Base-by-base conservation (phyloP, 2,329 filamentous ascomycete species). In the Davidsoniella eucalypti region DNA sequence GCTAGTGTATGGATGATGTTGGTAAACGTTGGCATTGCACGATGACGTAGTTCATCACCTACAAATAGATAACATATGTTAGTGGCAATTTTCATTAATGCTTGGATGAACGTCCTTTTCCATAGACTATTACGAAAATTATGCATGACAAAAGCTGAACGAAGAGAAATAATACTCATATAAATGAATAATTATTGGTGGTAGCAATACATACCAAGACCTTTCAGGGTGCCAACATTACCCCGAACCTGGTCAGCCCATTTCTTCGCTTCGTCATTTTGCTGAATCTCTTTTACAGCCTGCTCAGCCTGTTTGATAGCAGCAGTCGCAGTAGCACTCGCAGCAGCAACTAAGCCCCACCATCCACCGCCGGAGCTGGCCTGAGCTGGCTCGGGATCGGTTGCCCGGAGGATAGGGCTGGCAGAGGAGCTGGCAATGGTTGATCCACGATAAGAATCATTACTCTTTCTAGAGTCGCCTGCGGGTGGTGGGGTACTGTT, bases 221-320 rank as follows among this genome's bases (percentile, higher is more conserved):
- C 83, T 57, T 76, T 77, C 40, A 96, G 69, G 29, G 79, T 80
- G 42, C 82, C 84, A 45, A 93, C 84, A 61, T 94, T 94, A 53
- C 87, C 88, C 60, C 82, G 82, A 50, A 96, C 84, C 63, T 96
- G 90, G 49, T 94, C 85, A 1, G 88, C 86, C 87, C 90, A 98
- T 63, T 86, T 84, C 69, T 90, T 88, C 47, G 90, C 92, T 64
- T 98, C 92, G 61, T 96, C 87, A 59, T 94, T 95, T 62, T 92
- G 82, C 63, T 94, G 86, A 44, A 98, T 88, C 64, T 96, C 87
- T 63, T 90, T 94, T 56, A 94, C 88, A 0, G 88, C 83, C 6
- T 82, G 86, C 66, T 95, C 88, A 44, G 92, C 90, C 64, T 90
- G 86, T 70, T 93, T 94, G 66, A 93, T 80, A 23, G 83, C 85